Evolutionary conservation across 179 eudicot species (phyloP).

Genomic region (Spergularia azorica): DNA sequence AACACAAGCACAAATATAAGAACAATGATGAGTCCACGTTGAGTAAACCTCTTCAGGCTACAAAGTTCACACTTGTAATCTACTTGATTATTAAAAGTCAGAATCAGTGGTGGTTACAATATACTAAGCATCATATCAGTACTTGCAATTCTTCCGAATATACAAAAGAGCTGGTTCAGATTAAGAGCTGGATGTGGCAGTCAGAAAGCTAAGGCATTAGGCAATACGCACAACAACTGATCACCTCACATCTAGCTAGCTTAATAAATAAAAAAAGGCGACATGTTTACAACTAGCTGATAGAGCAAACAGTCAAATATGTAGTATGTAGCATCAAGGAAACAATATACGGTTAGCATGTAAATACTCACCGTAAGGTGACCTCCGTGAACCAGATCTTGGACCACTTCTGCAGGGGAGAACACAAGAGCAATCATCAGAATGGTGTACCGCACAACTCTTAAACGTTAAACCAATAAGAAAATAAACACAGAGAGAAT

Average conservation of each 20-base stretch:
- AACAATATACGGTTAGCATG: neutral
- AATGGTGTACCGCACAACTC: neutral
- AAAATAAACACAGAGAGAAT: neutral
- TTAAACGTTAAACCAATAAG: neutral
- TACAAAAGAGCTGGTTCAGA: neutral
- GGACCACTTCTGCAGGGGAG: conserved; percentile 42
- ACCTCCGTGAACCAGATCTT: conserved; percentile 55
- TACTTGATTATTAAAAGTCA: neutral
- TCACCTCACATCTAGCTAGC: neutral
- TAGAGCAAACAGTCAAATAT: neutral
- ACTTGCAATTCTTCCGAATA: neutral
- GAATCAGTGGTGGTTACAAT: too few relatives aligned
- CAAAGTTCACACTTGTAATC: too few relatives aligned
- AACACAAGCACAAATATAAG: neutral
- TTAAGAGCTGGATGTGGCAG: neutral
- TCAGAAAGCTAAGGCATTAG: neutral
- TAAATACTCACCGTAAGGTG: conserved; percentile 48
- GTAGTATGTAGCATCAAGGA: neutral
- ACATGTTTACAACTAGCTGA: neutral
- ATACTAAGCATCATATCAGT: too few relatives aligned
- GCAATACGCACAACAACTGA: neutral
- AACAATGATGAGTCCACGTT: neutral
- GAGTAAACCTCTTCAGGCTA: neutral
- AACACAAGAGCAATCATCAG: conserved; percentile 6
- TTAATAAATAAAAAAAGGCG: neutral